Conservation (phyloP, 495 filamentous ascomycete genomes). For the Achaetomiella virescens region DNA sequence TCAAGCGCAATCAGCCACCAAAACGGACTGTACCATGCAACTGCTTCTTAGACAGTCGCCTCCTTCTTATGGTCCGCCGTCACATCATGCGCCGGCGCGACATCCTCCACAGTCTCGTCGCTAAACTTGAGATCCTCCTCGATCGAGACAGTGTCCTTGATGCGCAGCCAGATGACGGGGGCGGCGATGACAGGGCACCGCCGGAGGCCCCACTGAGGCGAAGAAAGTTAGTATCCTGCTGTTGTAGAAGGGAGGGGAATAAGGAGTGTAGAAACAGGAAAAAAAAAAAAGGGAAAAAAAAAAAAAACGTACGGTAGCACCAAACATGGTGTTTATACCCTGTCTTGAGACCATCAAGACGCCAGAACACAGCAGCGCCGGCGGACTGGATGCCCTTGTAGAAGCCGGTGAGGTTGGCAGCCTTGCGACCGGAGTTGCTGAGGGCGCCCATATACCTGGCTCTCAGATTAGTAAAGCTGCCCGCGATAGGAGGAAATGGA, state of each 20-base stretch:
- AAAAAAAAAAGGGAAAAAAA: too few relatives aligned
- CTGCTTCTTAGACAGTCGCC: not conserved
- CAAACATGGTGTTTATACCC: conserved; percentile 61
- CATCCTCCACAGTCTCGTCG: conserved; percentile 69
- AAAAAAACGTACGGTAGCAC: conserved; percentile 33
- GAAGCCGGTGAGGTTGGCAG: conserved; percentile 90
- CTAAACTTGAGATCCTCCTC: conserved; percentile 79
- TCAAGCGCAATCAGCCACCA: not conserved
- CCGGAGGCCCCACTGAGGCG: conserved; percentile 62
- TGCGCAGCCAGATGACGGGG: conserved; percentile 71
- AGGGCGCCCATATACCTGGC: conserved; percentile 84
- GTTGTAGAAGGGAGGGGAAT: too few relatives aligned
- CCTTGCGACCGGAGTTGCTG: conserved; percentile 82
- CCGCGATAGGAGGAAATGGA: not conserved
- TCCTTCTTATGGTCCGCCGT: not conserved
- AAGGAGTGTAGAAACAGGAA: too few relatives aligned
- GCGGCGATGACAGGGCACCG: conserved; percentile 69
- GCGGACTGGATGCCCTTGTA: conserved; percentile 95
- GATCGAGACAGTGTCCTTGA: conserved; percentile 64
- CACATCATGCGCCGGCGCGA: conserved; percentile 23
- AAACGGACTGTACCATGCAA: too few relatives aligned
- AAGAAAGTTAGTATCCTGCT: conserved; percentile 14
- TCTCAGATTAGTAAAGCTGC: not conserved
- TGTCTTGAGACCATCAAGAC: conserved; percentile 58
- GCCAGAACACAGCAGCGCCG: conserved; percentile 84